Conservation (phyloP, 768 basidiomycete genomes). For the Suillus americanus region DNA sequence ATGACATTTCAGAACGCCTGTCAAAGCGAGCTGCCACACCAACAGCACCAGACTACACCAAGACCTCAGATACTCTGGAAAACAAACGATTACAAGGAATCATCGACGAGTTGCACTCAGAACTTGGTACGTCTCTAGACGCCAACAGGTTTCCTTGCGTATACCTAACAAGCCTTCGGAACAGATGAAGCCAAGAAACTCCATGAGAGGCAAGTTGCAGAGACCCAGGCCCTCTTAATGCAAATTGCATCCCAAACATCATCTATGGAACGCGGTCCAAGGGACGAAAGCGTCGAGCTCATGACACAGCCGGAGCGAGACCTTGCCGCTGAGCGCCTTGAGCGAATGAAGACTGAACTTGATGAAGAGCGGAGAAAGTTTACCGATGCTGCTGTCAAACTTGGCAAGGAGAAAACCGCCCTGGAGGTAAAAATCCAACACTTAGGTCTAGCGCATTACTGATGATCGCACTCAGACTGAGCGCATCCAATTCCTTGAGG, state of each 20-base stretch:
- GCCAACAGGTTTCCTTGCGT: slow-evolving; percentile 3
- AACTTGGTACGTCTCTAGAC: slow-evolving; percentile 50
- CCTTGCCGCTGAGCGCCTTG: slow-evolving; percentile 53
- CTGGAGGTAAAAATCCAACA: slow-evolving; percentile 55
- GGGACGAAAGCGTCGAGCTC: slow-evolving; percentile 52
- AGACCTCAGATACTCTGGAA: slow-evolving; percentile 38
- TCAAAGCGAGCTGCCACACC: slow-evolving; percentile 16
- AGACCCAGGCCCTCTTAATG: slow-evolving; percentile 56
- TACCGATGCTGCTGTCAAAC: slow-evolving; percentile 58
- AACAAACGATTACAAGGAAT: slow-evolving; percentile 48
- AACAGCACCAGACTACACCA: slow-evolving; percentile 15
- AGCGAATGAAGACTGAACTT: slow-evolving; percentile 52
- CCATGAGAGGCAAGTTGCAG: slow-evolving; percentile 38
- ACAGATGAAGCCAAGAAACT: slow-evolving; percentile 51
- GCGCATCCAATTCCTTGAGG: slow-evolving; percentile 58
- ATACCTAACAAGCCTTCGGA: slow-evolving; percentile 11
- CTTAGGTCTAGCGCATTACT: slow-evolving; percentile 6
- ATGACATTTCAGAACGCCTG: slow-evolving; percentile 30
- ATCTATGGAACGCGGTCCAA: slow-evolving; percentile 18
- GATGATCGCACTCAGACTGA: slow-evolving; percentile 47
- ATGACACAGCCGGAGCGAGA: slow-evolving; percentile 54
- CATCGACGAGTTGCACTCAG: slow-evolving; percentile 50
- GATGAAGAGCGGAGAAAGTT: slow-evolving; percentile 66
- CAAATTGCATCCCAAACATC: slow-evolving; percentile 46
- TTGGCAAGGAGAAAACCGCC: slow-evolving; percentile 63